These are phyloP conservation scores for Huntiella moniliformis DNA, from an alignment of 2,329 filamentous ascomycete species.

Conservation along the genomic window DNA sequence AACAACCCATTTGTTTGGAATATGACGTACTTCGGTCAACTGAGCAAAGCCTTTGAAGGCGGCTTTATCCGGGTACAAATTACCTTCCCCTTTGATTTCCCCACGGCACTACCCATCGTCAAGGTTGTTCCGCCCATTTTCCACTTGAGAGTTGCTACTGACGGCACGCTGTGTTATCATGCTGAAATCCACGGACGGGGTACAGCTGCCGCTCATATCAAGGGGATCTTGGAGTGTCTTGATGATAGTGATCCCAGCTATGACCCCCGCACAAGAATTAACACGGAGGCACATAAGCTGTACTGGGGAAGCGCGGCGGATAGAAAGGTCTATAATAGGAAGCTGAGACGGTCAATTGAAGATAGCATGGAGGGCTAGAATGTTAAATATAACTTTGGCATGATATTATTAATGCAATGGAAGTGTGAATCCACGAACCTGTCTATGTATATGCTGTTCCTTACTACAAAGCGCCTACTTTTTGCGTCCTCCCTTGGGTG, in stretches of 20 bases:
- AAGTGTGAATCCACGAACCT: no score
- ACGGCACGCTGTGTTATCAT: constrained; percentile 71
- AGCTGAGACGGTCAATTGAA: constrained; percentile 60
- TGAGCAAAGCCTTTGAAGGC: constrained; percentile 85
- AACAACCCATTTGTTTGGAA: constrained; percentile 80
- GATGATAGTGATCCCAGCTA: constrained; percentile 79
- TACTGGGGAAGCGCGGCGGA: constrained; percentile 67
- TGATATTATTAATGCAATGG: no score
- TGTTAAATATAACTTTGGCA: no score
- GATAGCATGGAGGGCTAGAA: constrained; percentile 34
- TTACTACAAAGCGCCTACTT: no score
- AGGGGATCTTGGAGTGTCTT: constrained; percentile 62
- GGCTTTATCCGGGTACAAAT: constrained; percentile 72
- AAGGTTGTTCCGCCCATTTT: constrained; percentile 66
- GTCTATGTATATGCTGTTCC: no score
- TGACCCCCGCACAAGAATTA: constrained; percentile 73
- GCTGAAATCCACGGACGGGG: constrained; percentile 42
- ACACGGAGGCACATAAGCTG: constrained; percentile 67
- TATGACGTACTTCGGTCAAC: constrained; percentile 74
- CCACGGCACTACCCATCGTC: constrained; percentile 71
- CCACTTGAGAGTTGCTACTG: constrained; percentile 67
- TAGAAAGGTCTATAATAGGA: constrained; percentile 68
- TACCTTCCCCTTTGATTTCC: constrained; percentile 66
- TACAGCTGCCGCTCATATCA: constrained; percentile 66
- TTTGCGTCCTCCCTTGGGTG: constrained; percentile 16